A percentile compares a stretch with the other conserved stretches of the same genome.
phyloP scores from a whole-genome alignment of 2,329 filamentous ascomycete genomes.

The Graphilbum fragrans region DNA sequence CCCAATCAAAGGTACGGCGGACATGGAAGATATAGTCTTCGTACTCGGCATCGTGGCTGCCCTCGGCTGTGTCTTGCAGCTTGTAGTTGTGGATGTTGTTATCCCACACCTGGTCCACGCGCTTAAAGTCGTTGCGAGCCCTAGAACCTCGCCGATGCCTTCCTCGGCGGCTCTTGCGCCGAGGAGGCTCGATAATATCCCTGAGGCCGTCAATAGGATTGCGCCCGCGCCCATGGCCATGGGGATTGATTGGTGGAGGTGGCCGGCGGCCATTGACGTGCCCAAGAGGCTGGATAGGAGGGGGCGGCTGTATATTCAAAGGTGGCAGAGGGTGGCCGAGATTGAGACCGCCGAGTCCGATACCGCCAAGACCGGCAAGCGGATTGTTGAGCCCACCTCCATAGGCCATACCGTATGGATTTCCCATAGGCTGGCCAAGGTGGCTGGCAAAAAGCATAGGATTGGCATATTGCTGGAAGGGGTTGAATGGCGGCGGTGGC shows the following conservation, averaged over 20 bases:
- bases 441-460: no score
- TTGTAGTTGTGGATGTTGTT: constrained; percentile 35
- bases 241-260: no score
- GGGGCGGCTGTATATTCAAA: no score
- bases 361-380: no score
- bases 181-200: neutral
- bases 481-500: neutral
- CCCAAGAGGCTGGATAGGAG: no score
- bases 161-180: neutral
- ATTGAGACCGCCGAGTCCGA: neutral
- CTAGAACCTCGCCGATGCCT: constrained; percentile 7
- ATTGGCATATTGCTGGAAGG: no score
- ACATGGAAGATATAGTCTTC: constrained; percentile 77
- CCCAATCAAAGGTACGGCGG: constrained; percentile 69
- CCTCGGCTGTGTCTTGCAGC: constrained; percentile 40
- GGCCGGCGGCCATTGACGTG: no score
- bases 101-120: constrained; percentile 44
- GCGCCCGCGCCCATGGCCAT: no score
- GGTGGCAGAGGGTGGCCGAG: neutral
- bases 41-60: constrained; percentile 41
- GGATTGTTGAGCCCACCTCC: no score
- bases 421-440: no score
- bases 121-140: constrained; percentile 28
- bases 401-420: neutral
- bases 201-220: no score